Evolutionary conservation across 495 filamentous ascomycete species (phyloP), one percentile per base, ranked within the genome.

Genomic region (Oidiodendron maius): DNA sequence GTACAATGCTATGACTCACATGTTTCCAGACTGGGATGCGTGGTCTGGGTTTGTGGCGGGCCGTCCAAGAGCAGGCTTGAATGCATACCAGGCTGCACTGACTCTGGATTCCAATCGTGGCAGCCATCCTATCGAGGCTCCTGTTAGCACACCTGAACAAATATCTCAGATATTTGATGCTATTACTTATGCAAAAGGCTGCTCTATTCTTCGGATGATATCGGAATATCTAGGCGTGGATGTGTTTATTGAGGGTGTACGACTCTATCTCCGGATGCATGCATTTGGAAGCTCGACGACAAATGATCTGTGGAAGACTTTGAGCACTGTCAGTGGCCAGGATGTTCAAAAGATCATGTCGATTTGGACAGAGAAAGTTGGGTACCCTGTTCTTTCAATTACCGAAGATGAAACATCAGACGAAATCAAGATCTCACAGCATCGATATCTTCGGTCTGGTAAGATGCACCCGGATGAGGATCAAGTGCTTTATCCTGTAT

Each of bases 11-110:
- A 84, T 80, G 73, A 85, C 87, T 62, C 69, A 73, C 49, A 95
- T 98, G 74, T 96, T 90, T 69, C 93, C 91, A 2, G 91, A 96
- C 62, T 96, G 93, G 91, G 95, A 96, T 68, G 89, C 96, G n/a
- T 97, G 93, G 93, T 80, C 96, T 66, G 81, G 77, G 15, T 97
- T 95, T 59, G 91, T 96, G 32, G 86, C 87, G 24, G n/a, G n/a
- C n/a, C n/a, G n/a, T n/a, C n/a, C n/a, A n/a, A n/a, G n/a, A n/a
- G n/a, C n/a, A n/a, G n/a, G n/a, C n/a, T n/a, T n/a, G n/a, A 91
- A 95, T 56, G 94, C 83, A 59, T 75, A 96, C 51, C 89, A 95
- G 69, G 78, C 84, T 52, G 93, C 93, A 2, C 74, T 96, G 9
- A 82, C 81, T 13, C 75, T 96, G 21, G 93, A 98, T 64, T 94